These are phyloP conservation scores for Botrytis squamosa DNA, from an alignment of 2,329 filamentous ascomycete genomes.

Conservation along the genomic window DNA sequence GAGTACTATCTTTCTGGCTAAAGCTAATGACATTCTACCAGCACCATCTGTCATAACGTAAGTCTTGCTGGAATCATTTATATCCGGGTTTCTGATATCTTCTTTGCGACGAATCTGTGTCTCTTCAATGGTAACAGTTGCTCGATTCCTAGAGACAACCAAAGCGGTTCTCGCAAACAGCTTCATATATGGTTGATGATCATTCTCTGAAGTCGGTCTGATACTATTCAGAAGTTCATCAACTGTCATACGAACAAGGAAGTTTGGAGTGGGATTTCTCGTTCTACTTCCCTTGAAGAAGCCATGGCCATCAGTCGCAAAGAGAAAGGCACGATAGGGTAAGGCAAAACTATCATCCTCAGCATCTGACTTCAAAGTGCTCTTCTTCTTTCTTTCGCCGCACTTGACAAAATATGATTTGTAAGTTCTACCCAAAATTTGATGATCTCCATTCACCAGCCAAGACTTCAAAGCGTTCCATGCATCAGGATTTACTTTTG, in stretches of 20 bases:
- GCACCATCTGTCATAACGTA: slow-evolving; percentile 66
- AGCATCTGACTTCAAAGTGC: slow-evolving; percentile 42
- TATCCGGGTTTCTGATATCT: slow-evolving; percentile 25
- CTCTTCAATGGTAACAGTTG: slow-evolving; percentile 45
- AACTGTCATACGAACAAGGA: slow-evolving; percentile 38
- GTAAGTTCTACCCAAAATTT: slow-evolving; percentile 36
- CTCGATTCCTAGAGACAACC: slow-evolving; percentile 48
- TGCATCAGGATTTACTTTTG: slow-evolving; percentile 40
- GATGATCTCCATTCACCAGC: slow-evolving; percentile 37
- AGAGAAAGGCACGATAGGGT: slow-evolving; percentile 51
- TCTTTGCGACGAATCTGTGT: slow-evolving; percentile 46
- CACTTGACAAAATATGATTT: slow-evolving; percentile 35
- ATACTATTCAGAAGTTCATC: slow-evolving; percentile 53
- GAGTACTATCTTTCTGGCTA: slow-evolving; percentile 54
- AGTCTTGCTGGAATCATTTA: slow-evolving; percentile 29
- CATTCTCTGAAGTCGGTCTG: slow-evolving; percentile 47
- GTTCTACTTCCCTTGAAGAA: slow-evolving; percentile 7
- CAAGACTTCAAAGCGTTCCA: slow-evolving; percentile 44
- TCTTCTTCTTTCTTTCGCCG: slow-evolving; percentile 36
- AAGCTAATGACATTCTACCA: slow-evolving; percentile 59
- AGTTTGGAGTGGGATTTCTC: not conserved
- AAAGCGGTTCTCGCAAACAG: slow-evolving; percentile 58
- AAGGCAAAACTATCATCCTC: slow-evolving; percentile 39
- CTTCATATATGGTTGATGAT: slow-evolving; percentile 51
- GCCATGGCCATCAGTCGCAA: slow-evolving; percentile 50